A percentile compares a stretch with the other conserved stretches of the same genome.
phyloP scores from a whole-genome alignment of 2,329 filamentous ascomycete species.

The Trichothecium roseum region DNA sequence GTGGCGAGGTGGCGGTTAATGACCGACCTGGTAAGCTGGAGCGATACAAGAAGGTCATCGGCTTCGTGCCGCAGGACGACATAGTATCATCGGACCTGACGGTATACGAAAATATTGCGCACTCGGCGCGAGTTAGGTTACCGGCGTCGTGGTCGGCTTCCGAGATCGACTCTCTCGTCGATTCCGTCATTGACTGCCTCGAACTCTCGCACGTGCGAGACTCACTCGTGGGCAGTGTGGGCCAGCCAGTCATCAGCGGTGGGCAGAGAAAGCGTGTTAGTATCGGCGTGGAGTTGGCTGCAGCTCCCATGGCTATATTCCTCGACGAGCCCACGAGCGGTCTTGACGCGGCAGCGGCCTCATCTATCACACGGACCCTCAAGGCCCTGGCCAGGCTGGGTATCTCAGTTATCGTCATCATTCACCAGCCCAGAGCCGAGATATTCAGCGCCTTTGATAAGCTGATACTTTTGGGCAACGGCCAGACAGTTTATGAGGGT shows the following conservation, averaged over 20 bases:
- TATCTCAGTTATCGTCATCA: slow-evolving; percentile 47
- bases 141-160: slow-evolving; percentile 37
- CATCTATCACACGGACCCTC: slow-evolving; percentile 43
- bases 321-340: slow-evolving; percentile 44
- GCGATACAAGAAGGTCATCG: slow-evolving; percentile 48
- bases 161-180: slow-evolving; percentile 41
- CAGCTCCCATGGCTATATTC: slow-evolving; percentile 44
- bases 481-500: slow-evolving; percentile 45
- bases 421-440: slow-evolving; percentile 49
- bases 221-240: slow-evolving; percentile 39
- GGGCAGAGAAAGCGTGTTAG: slow-evolving; percentile 49
- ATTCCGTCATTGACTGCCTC: slow-evolving; percentile 44
- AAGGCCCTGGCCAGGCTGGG: slow-evolving; percentile 42
- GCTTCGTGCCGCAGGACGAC: slow-evolving; percentile 53
- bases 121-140: slow-evolving; percentile 44
- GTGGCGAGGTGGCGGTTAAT: slow-evolving; percentile 42
- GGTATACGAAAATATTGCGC: slow-evolving; percentile 50
- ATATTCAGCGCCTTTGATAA: slow-evolving; percentile 49
- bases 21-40: slow-evolving; percentile 35
- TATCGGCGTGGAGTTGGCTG: slow-evolving; percentile 48
- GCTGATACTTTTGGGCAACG: slow-evolving; percentile 42
- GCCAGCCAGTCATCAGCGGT: slow-evolving; percentile 41
- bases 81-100: slow-evolving; percentile 49
- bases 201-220: slow-evolving; percentile 40
- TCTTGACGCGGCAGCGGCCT: slow-evolving; percentile 43